Evolutionary conservation across 345 rosid species (phyloP).

Genomic region (Microcos paniculata): DNA sequence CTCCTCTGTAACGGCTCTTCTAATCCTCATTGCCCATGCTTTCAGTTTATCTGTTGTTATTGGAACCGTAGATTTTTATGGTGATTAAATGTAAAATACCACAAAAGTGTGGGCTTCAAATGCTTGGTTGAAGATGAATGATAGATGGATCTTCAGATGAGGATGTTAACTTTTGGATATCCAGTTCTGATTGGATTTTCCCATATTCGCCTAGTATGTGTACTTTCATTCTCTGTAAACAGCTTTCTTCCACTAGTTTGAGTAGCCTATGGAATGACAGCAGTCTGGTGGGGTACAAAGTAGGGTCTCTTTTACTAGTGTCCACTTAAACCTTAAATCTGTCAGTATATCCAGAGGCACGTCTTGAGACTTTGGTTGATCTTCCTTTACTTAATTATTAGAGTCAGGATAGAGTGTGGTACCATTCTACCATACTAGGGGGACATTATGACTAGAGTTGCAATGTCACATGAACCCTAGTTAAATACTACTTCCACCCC

Average conservation of each 20-base stretch:
- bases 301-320: background rate
- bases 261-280: too few species aligned
- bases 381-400: background rate
- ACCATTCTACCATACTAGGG: background rate
- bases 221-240: too few species aligned
- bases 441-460: background rate
- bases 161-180: too few species aligned
- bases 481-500: background rate
- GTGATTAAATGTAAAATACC: too few species aligned
- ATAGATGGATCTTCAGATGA: too few species aligned
- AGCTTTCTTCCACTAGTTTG: too few species aligned
- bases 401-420: background rate
- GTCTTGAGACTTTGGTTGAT: background rate
- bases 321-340: background rate
- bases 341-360: background rate
- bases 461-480: background rate
- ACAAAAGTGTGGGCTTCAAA: too few species aligned
- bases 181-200: too few species aligned
- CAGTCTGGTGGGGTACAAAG: background rate
- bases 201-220: too few species aligned
- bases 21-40: constrained; percentile 47
- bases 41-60: constrained; percentile 38
- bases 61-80: constrained; percentile 48
- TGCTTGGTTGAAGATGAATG: too few species aligned
- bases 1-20: constrained; percentile 44